Percentiles rank a stretch among this genome's conserved stretches.
Evolutionary conservation across 495 filamentous ascomycete species (phyloP).

Genomic region (Tuber melanosporum): DNA sequence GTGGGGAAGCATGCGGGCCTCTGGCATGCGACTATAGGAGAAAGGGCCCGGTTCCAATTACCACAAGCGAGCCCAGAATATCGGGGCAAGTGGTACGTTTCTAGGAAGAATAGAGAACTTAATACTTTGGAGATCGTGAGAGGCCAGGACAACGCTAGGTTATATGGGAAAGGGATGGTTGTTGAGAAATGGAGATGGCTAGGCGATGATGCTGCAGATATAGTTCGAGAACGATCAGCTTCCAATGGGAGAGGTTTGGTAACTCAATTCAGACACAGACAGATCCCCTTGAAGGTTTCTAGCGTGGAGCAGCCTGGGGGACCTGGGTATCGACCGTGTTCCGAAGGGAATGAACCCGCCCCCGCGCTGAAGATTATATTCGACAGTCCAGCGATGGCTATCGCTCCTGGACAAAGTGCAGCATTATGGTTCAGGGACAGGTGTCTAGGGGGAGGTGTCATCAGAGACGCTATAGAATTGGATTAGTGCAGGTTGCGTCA

Average conservation of each 20-base stretch:
- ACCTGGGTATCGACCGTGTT: background rate
- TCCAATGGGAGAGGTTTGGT: constrained; percentile 22
- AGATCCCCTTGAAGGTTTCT: constrained; percentile 30
- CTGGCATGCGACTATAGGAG: constrained; percentile 40
- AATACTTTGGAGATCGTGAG: constrained; percentile 38
- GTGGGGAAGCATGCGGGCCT: constrained; percentile 36
- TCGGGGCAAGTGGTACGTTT: constrained; percentile 38
- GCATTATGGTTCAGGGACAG: constrained; percentile 38
- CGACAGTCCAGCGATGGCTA: constrained; percentile 31
- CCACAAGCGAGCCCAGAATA: constrained; percentile 33
- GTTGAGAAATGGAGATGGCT: constrained; percentile 38
- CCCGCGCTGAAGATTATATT: constrained; percentile 32
- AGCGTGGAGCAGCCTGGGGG: constrained; percentile 12
- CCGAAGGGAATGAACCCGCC: background rate
- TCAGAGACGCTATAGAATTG: constrained; percentile 26
- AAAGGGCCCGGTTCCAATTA: constrained; percentile 34
- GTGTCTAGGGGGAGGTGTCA: constrained; percentile 39
- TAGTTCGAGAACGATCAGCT: constrained; percentile 11
- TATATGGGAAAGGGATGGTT: constrained; percentile 38
- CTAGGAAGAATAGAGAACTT: constrained; percentile 28
- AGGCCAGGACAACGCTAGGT: constrained; percentile 35
- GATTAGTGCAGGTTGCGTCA: constrained; percentile 9
- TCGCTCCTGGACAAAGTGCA: constrained; percentile 37
- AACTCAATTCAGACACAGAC: constrained; percentile 38
- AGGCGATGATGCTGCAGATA: constrained; percentile 31